A percentile compares a stretch with the other conserved stretches of the same genome.
Conservation (phyloP, 345 rosid genomes). For the Barbarea vulgaris region DNA sequence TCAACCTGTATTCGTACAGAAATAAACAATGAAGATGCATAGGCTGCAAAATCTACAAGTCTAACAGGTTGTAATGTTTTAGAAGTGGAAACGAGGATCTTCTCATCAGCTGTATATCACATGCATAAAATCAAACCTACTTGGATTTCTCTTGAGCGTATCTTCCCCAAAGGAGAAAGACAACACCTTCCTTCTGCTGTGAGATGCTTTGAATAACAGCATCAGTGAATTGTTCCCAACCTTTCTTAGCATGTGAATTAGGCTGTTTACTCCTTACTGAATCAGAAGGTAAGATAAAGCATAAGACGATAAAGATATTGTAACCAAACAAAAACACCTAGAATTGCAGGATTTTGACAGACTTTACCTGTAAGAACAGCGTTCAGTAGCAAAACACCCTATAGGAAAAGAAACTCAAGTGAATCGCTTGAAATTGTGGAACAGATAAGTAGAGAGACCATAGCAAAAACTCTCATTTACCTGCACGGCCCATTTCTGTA, state of each 20-base stretch:
- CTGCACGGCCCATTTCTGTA: slow-evolving; percentile 88
- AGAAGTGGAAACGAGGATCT: not conserved
- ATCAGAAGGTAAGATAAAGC: slow-evolving; percentile 16
- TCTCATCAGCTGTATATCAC: not conserved
- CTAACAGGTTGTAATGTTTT: not conserved
- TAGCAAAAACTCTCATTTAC: slow-evolving; percentile 40
- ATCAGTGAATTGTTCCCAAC: slow-evolving; percentile 98
- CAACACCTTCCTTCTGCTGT: slow-evolving; percentile 82
- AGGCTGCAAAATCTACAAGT: not conserved
- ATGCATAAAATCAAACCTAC: slow-evolving; percentile 42
- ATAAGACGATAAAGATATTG: not conserved
- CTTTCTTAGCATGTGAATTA: slow-evolving; percentile 94
- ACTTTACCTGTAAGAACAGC: slow-evolving; percentile 84
- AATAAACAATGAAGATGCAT: slow-evolving; percentile 17
- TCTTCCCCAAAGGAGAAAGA: slow-evolving; percentile 96
- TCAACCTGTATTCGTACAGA: slow-evolving; percentile 58
- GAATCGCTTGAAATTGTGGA: not conserved
- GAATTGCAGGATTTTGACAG: too few species aligned
- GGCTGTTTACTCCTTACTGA: slow-evolving; percentile 87
- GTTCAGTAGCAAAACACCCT: slow-evolving; percentile 92
- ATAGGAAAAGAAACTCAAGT: slow-evolving; percentile 13
- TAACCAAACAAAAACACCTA: not conserved
- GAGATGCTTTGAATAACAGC: slow-evolving; percentile 82
- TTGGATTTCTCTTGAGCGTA: slow-evolving; percentile 88
- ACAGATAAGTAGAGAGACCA: slow-evolving; percentile 10